These are phyloP conservation scores for Fraxinus ornus DNA, from an alignment of 305 asterid species.

Conservation along the genomic window DNA sequence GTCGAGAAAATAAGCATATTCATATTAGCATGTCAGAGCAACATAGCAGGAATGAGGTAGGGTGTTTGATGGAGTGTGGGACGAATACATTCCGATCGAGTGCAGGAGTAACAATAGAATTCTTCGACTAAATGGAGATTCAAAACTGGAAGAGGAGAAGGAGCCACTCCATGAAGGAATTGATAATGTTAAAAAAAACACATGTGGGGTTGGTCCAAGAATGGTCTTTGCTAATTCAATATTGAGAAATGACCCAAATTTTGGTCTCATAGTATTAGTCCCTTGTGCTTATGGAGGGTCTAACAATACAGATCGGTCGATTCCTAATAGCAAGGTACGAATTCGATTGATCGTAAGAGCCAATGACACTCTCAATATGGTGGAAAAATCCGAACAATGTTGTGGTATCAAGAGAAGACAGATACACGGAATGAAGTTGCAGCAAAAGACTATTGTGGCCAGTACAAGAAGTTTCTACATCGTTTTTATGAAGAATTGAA, in stretches of 20 bases:
- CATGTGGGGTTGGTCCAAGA: conserved; percentile 48
- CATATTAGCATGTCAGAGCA: conserved; percentile 46
- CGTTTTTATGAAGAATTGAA: conserved; percentile 29
- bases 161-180: conserved; percentile 49
- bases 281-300: conserved; percentile 48
- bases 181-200: conserved; percentile 31
- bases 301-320: conserved; percentile 28
- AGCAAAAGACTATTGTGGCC: neutral
- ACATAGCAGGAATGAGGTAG: conserved; percentile 47
- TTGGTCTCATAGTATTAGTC: conserved; percentile 39
- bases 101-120: conserved; percentile 23
- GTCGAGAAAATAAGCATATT: conserved; percentile 24
- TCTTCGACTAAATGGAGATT: conserved; percentile 26
- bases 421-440: conserved; percentile 25
- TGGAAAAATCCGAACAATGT: conserved; percentile 32
- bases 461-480: conserved; percentile 22
- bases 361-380: conserved; percentile 25
- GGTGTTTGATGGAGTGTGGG: conserved; percentile 27
- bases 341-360: conserved; percentile 22
- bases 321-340: neutral
- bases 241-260: conserved; percentile 16
- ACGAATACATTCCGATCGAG: conserved; percentile 27
- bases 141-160: conserved; percentile 30
- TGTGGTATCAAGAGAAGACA: conserved; percentile 54
- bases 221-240: conserved; percentile 47